Base-by-base conservation (phyloP, 108 stramenopile genomes). In the Poteriospumella lacustris region DNA sequence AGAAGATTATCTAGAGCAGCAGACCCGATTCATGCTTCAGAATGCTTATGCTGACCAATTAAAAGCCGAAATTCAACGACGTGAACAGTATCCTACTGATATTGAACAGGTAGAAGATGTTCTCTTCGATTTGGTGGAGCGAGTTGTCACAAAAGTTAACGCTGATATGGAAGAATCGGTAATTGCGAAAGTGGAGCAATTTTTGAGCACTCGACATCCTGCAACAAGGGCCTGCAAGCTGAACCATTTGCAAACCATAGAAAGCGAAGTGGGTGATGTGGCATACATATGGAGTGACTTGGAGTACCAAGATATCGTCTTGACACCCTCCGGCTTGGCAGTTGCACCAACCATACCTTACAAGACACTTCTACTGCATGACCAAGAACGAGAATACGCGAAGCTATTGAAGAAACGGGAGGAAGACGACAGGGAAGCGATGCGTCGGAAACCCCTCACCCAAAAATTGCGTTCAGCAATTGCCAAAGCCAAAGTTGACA, bases 31-130 rank as follows among this genome's bases (percentile, higher is more conserved):
- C 3, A 64, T 26, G 28, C 15, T 31, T 26, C 60, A 64, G 60
- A 5, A 5, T 34, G 60, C 28, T 5, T 64, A 64, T 33, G 33
- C 28, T 34, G 60, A 64, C 28, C 60, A 34, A 9, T 24, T 64
- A 64, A 19, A 12, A 34, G 60, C 31, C 9, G 60, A 64, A 24
- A 64, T 64, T 12, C 29, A 64, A 33, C 28, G 60, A 64, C 28
- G 60, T 34, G 29, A 12, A 24, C 9, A 19, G 31, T 34, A 64
- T 64, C 60, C 60, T 5, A 64, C 12, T 64, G 60, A 64, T 34
- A 3, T 64, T 33, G 60, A 64, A 64, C 60, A 64, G 24, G 60
- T 64, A 24, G 60, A 64, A 64, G 60, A 64, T 64, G 60, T 64
- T 5, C 31, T 64, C 9, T 64, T 64, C 31, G 60, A 64, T 64